Evolutionary conservation across 345 rosid genomes (phyloP).

Genomic region (Eucalyptus polyanthemos): DNA sequence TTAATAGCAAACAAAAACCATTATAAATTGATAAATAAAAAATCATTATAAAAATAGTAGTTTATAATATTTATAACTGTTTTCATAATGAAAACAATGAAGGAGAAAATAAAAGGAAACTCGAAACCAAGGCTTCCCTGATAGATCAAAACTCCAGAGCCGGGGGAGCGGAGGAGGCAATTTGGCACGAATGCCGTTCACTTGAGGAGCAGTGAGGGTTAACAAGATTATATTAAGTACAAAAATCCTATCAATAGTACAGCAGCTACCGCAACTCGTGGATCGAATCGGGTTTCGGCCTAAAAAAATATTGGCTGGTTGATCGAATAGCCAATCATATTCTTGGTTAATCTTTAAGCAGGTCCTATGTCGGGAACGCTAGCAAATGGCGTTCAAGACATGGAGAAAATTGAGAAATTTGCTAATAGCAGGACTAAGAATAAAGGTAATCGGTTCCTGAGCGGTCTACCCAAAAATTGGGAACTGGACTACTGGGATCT

Average conservation of each 20-base stretch:
- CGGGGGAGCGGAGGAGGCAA: background rate
- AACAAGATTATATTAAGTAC: background rate
- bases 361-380: background rate
- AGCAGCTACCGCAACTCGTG: no score
- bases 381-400: background rate
- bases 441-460: accelerated
- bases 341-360: background rate
- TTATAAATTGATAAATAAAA: no score
- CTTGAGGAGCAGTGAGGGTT: background rate
- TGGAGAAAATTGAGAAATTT: no score
- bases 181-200: background rate
- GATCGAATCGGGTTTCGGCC: background rate
- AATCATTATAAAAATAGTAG: no score
- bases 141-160: background rate
- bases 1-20: accelerated
- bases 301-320: background rate
- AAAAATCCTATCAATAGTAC: no score
- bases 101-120: background rate
- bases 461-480: accelerated
- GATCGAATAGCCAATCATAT: background rate
- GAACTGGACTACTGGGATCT: accelerated
- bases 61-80: no score
- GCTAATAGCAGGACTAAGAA: background rate
- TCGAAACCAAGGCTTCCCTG: background rate
- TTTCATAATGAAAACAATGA: background rate